Percentiles rank a stretch among this genome's conserved stretches.
phyloP scores from a whole-genome alignment of 2,329 filamentous ascomycete species.

The Colletotrichum chrysophilum region DNA sequence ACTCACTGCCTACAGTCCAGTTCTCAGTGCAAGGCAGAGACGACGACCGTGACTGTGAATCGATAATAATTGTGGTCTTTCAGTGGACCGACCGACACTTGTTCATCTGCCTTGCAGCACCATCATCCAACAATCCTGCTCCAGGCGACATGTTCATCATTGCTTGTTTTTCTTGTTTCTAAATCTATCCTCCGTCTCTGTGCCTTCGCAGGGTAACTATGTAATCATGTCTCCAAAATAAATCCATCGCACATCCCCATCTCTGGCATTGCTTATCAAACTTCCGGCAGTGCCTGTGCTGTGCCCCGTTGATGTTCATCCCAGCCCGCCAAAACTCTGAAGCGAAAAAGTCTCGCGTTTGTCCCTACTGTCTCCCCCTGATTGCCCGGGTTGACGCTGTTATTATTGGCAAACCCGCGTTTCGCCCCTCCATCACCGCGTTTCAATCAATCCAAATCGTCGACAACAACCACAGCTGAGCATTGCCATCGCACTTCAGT shows the following conservation, averaged over 20 bases:
- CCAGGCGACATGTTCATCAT: background rate
- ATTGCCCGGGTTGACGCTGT: background rate
- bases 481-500: background rate
- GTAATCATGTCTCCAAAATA: background rate
- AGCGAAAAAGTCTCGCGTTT: background rate
- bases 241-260: background rate
- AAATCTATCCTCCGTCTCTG: background rate
- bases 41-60: background rate
- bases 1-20: background rate
- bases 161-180: background rate
- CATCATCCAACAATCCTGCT: background rate
- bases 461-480: background rate
- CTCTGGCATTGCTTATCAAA: background rate
- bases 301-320: background rate
- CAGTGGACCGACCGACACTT: background rate
- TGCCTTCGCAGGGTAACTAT: background rate
- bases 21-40: background rate
- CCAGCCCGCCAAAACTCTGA: background rate
- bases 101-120: background rate
- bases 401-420: background rate
- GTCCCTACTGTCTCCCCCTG: background rate
- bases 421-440: background rate
- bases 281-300: background rate
- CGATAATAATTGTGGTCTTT: conserved; percentile 3
- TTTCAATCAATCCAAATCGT: background rate